phyloP scores from a whole-genome alignment of 768 basidiomycete species.

The Boletus rubropictus region DNA sequence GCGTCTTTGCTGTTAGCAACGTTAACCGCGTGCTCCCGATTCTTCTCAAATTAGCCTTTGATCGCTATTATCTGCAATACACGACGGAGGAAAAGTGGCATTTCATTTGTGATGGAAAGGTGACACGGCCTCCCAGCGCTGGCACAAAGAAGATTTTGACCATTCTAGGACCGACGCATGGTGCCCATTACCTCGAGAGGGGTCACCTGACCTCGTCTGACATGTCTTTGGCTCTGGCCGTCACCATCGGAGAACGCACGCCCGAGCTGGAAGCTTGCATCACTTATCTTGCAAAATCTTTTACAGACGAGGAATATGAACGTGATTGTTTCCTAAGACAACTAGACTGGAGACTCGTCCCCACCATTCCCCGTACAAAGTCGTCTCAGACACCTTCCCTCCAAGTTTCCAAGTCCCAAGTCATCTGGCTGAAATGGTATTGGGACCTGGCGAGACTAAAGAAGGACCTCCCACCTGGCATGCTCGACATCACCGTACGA shows the following conservation, averaged over 20 bases:
- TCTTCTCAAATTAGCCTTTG: constrained; percentile 57
- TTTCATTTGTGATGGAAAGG: constrained; percentile 33
- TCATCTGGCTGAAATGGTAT: constrained; percentile 95
- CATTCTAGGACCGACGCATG: constrained; percentile 45
- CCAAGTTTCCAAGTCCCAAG: constrained; percentile 35
- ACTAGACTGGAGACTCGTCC: constrained; percentile 57
- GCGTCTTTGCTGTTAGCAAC: constrained; percentile 35
- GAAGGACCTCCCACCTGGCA: constrained; percentile 59
- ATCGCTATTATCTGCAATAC: constrained; percentile 55
- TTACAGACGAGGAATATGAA: constrained; percentile 22
- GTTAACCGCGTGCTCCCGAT: constrained; percentile 55
- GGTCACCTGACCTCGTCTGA: constrained; percentile 41
- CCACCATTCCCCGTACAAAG: not conserved
- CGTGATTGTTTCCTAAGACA: constrained; percentile 56
- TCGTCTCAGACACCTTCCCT: not conserved
- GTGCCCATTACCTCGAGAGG: constrained; percentile 38
- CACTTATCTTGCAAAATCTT: constrained; percentile 36
- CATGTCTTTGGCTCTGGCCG: constrained; percentile 37
- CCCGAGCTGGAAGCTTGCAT: constrained; percentile 34
- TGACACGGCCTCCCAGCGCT: constrained; percentile 40
- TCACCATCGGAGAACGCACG: constrained; percentile 42
- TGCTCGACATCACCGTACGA: constrained; percentile 80
- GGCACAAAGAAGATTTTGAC: constrained; percentile 38
- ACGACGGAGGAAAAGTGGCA: constrained; percentile 63
- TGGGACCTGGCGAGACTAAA: constrained; percentile 81